Base-by-base conservation (phyloP, 371 early-diverging fungal species). In the Conidiobolus incongruus region DNA sequence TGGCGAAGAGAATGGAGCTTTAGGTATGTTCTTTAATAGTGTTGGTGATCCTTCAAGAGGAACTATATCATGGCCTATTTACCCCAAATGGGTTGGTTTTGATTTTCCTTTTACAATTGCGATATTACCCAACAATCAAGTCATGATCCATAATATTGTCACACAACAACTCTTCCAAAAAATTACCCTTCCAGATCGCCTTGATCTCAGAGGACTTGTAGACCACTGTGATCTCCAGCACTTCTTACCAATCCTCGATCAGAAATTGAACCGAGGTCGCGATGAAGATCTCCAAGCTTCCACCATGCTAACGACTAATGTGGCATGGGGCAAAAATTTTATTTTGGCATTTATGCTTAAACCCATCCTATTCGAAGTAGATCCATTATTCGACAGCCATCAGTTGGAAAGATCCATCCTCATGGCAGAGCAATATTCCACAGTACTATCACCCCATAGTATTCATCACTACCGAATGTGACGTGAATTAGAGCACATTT, bases 71-170 rank as follows among this genome's bases (percentile, higher is more conserved):
- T 84, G 81, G 81, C 55, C 73, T 1, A 62, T 68, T 29, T 68
- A 76, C 38, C 84, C 84, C 4, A 10, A 12, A 31, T 15, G 7
- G 22, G 16, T 58, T 54, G 70, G 60, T 10, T 75, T 80, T 15
- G 80, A 83, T 35, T 79, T 62, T 40, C 87, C 87, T 0, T 81
- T 81, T 44, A 70, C 76, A 0, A 61, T 72, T 5, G 72, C 84
- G 1, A 57, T 86, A 1, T 59, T 87, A 23, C 53, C 64, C 6
- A 78, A 73, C 45, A 60, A 73, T 23, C 60, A 65, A 0, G 61
- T 87, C 13, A 75, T 81, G 48, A 59, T 87, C 7, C 87, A 87
- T 55, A 77, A 81, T 47, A 59, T 81, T 11, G 40, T 71, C 36
- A 67, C 72, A 43, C 84, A 81, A 46, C 50, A 56, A 23, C 55